Conservation (phyloP, 2,329 filamentous ascomycete genomes). For the Gremmenia infestans region DNA sequence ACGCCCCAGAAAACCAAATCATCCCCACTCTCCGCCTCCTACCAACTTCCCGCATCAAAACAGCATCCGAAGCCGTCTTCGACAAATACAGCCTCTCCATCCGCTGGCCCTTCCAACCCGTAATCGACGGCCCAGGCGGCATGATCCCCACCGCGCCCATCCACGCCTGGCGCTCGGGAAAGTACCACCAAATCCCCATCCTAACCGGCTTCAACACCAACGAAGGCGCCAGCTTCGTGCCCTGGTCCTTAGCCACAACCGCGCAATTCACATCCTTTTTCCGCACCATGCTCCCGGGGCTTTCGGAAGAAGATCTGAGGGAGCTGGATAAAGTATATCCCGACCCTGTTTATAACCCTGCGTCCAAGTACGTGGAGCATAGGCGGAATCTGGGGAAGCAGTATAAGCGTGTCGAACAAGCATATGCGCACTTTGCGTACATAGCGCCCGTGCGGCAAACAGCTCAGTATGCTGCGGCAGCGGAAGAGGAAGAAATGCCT, state of each 20-base stretch:
- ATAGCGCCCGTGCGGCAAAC: constrained; percentile 59
- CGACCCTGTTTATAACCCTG: constrained; percentile 42
- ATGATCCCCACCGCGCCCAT: constrained; percentile 55
- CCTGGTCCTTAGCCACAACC: constrained; percentile 41
- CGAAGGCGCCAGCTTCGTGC: constrained; percentile 63
- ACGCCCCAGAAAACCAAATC: constrained; percentile 40
- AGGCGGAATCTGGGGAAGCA: constrained; percentile 43
- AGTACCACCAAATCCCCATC: constrained; percentile 54
- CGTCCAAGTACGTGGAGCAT: constrained; percentile 38
- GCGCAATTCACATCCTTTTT: constrained; percentile 58
- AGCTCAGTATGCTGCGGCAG: constrained; percentile 38
- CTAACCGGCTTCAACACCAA: constrained; percentile 68
- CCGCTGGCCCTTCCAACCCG: constrained; percentile 64
- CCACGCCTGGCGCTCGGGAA: constrained; percentile 49
- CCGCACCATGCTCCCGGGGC: constrained; percentile 51
- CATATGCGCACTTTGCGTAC: constrained; percentile 61
- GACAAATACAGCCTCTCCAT: constrained; percentile 39
- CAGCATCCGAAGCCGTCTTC: constrained; percentile 42
- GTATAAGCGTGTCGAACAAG: constrained; percentile 53
- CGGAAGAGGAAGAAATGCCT: constrained; percentile 16
- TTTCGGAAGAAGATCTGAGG: constrained; percentile 47
- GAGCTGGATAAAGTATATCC: constrained; percentile 58
- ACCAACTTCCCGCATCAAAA: constrained; percentile 34
- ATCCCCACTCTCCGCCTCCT: constrained; percentile 47
- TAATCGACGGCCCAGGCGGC: constrained; percentile 52